Percentiles rank a stretch among this genome's conserved stretches.
Conservation (phyloP, 2,329 filamentous ascomycete species). For the Aspergillus ochraceoroseus region DNA sequence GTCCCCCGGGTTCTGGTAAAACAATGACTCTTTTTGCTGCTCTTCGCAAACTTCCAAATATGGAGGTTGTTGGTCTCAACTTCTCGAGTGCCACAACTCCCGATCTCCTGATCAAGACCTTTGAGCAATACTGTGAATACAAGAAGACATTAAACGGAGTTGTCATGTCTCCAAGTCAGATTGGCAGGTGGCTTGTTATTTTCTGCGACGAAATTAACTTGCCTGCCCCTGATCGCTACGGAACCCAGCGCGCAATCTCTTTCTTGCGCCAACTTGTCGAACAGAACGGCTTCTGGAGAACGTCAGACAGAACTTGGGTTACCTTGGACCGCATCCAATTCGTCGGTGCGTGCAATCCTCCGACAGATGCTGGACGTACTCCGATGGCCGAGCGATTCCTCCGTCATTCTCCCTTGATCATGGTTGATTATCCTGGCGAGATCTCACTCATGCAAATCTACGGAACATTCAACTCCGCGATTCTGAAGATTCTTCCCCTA, state of each 20-base stretch:
- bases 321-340: slow-evolving; percentile 97
- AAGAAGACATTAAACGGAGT: slow-evolving; percentile 97
- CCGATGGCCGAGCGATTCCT: slow-evolving; percentile 90
- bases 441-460: slow-evolving; percentile 95
- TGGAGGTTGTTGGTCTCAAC: slow-evolving; percentile 98
- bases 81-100: slow-evolving; percentile 98
- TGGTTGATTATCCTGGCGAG: slow-evolving; percentile 99
- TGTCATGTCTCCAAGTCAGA: slow-evolving; percentile 90
- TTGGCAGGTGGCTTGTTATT: slow-evolving; percentile 94
- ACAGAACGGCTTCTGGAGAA: slow-evolving; percentile 98
- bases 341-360: slow-evolving; percentile 96
- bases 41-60: slow-evolving; percentile 90
- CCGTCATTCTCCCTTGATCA: slow-evolving; percentile 93
- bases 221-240: slow-evolving; percentile 94
- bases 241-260: slow-evolving; percentile 93
- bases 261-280: slow-evolving; percentile 97
- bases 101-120: slow-evolving; percentile 96
- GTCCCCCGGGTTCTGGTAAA: slow-evolving; percentile 96
- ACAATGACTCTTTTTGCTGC: slow-evolving; percentile 99
- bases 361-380: slow-evolving; percentile 93
- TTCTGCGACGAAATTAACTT: slow-evolving; percentile 99
- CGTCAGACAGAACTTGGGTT: slow-evolving; percentile 96
- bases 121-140: slow-evolving; percentile 99
- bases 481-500: slow-evolving; percentile 93
- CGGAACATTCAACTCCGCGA: slow-evolving; percentile 91